phyloP scores from a whole-genome alignment of 106 monocot genomes.

The Allium fistulosum region DNA sequence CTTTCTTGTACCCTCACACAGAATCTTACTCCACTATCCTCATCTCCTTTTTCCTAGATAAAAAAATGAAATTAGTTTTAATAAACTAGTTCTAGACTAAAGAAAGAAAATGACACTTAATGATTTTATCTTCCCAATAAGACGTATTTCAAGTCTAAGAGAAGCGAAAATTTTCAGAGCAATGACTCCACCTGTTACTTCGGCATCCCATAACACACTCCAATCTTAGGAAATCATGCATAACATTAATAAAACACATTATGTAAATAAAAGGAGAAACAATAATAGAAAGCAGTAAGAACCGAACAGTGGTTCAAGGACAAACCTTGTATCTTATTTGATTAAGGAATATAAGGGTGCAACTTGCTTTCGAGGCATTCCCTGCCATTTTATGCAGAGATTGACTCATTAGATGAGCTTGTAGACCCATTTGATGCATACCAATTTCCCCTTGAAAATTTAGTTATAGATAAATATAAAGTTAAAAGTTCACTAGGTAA shows the following conservation, averaged over 20 bases:
- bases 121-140: constrained; percentile 94
- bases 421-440: constrained; percentile 84
- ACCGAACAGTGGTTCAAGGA: background rate
- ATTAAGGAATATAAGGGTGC: constrained; percentile 94
- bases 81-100: no score
- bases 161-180: constrained; percentile 98
- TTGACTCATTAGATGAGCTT: constrained; percentile 98
- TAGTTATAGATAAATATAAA: background rate
- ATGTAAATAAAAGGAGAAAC: constrained; percentile 7
- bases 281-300: background rate
- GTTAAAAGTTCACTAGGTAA: background rate
- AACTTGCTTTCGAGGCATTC: constrained; percentile 98
- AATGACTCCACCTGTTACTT: constrained; percentile 98
- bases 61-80: no score
- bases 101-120: no score
- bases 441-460: constrained; percentile 64
- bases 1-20: constrained; percentile 83
- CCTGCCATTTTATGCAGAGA: constrained; percentile 98
- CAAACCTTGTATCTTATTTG: constrained; percentile 95
- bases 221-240: constrained; percentile 48
- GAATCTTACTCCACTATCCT: constrained; percentile 63
- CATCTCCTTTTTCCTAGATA: constrained; percentile 63
- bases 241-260: background rate
- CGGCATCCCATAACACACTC: constrained; percentile 98
- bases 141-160: constrained; percentile 94